phyloP scores from a whole-genome alignment of 2,329 filamentous ascomycete genomes.

The Aspergillus glaucus region DNA sequence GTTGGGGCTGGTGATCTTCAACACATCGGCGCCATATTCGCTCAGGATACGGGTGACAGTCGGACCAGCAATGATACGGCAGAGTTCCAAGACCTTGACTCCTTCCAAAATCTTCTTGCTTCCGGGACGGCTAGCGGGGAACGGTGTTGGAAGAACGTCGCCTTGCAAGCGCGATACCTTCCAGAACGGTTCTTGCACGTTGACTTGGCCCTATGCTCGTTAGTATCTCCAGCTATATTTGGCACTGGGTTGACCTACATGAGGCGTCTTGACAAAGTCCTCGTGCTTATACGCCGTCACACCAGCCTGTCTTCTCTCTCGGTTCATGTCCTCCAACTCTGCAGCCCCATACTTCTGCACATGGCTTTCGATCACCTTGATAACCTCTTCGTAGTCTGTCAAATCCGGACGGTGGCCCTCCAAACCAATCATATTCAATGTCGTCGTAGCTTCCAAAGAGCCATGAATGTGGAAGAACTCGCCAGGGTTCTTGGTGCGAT shows the following conservation, averaged over 20 bases:
- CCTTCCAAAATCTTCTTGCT: slow-evolving; percentile 43
- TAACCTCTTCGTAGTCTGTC: slow-evolving; percentile 54
- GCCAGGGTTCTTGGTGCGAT: slow-evolving; percentile 59
- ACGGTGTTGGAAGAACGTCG: slow-evolving; percentile 20
- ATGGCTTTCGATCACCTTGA: slow-evolving; percentile 53
- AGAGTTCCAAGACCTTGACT: slow-evolving; percentile 67
- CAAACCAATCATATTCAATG: slow-evolving; percentile 63
- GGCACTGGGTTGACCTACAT: slow-evolving; percentile 37
- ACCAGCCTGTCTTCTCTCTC: slow-evolving; percentile 53
- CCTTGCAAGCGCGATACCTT: slow-evolving; percentile 26
- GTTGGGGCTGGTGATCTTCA: slow-evolving; percentile 63
- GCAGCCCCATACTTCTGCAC: slow-evolving; percentile 50
- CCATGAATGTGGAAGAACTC: slow-evolving; percentile 71
- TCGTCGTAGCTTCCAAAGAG: slow-evolving; percentile 64
- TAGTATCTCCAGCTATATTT: not conserved
- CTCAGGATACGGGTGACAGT: slow-evolving; percentile 63
- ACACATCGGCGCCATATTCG: slow-evolving; percentile 68
- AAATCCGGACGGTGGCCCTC: slow-evolving; percentile 56
- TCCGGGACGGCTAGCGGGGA: slow-evolving; percentile 25
- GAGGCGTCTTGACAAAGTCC: slow-evolving; percentile 51
- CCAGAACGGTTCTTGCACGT: slow-evolving; percentile 31
- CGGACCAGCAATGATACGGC: slow-evolving; percentile 70
- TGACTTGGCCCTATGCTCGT: slow-evolving; percentile 24
- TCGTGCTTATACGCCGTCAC: slow-evolving; percentile 54
- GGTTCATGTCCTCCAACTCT: slow-evolving; percentile 56